Evolutionary conservation across 2,329 filamentous ascomycete genomes (phyloP).

Genomic region (Aspergillus fischeri): DNA sequence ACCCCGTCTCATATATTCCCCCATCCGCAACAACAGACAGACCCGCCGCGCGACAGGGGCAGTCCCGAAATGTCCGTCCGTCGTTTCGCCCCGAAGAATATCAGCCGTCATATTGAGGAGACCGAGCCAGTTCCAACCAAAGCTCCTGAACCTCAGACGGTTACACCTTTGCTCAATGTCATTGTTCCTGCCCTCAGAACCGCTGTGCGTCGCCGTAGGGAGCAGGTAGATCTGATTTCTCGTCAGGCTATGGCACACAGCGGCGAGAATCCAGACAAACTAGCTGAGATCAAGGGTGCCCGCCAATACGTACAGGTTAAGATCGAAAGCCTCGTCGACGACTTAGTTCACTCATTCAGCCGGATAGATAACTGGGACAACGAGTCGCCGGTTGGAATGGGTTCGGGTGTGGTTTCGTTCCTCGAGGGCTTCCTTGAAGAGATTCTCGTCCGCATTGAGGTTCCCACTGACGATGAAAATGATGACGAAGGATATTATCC

Average conservation of each 20-base stretch:
- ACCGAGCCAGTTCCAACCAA: constrained; percentile 13
- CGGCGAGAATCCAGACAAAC: constrained; percentile 47
- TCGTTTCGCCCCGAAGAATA: neutral
- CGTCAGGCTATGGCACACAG: constrained; percentile 43
- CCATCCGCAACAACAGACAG: constrained; percentile 24
- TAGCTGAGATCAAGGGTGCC: constrained; percentile 52
- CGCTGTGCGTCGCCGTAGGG: constrained; percentile 73
- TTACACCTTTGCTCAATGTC: constrained; percentile 85
- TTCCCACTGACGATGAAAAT: constrained; percentile 49
- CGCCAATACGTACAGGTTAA: constrained; percentile 78
- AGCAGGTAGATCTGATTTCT: constrained; percentile 48
- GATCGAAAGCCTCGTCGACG: constrained; percentile 74
- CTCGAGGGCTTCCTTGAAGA: constrained; percentile 91
- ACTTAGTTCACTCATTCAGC: constrained; percentile 76
- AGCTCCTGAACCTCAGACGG: constrained; percentile 49
- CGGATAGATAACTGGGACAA: constrained; percentile 89
- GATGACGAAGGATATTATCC: neutral
- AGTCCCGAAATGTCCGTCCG: neutral
- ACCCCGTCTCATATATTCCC: constrained; percentile 55
- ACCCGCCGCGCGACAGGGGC: constrained; percentile 9
- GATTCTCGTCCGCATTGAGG: constrained; percentile 82
- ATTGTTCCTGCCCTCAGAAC: constrained; percentile 91
- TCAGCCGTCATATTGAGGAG: constrained; percentile 8
- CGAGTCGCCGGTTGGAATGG: constrained; percentile 87
- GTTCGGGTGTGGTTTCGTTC: constrained; percentile 80